Conservation (phyloP, 2,329 filamentous ascomycete genomes). For the Exserohilum turcica region DNA sequence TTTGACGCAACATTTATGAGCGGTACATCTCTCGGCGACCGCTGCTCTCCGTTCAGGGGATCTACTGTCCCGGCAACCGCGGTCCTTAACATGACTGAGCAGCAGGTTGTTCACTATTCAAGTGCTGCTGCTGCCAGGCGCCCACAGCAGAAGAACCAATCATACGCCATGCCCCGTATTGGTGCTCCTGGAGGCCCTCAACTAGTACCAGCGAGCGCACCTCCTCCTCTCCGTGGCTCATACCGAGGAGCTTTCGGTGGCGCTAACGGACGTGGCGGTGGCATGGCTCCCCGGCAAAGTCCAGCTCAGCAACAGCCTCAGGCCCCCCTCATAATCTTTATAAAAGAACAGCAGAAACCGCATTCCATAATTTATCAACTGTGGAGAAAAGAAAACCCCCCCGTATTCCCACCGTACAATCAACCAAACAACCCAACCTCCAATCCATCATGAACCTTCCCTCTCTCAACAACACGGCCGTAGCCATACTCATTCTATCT, state of each 20-base stretch:
- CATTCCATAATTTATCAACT: conserved; percentile 50
- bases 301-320: conserved; percentile 31
- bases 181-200: conserved; percentile 66
- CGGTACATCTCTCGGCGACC: conserved; percentile 86
- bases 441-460: background rate
- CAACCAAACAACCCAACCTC: background rate
- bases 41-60: conserved; percentile 90
- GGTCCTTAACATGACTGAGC: conserved; percentile 83
- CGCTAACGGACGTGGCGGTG: conserved; percentile 50
- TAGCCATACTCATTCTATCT: background rate
- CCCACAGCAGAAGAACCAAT: conserved; percentile 53
- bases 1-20: conserved; percentile 98
- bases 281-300: conserved; percentile 41
- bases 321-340: too few relatives aligned
- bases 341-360: conserved; percentile 44
- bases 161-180: conserved; percentile 60
- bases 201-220: conserved; percentile 60
- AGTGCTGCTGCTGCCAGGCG: conserved; percentile 62
- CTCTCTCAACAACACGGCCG: background rate
- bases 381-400: too few relatives aligned
- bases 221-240: conserved; percentile 62
- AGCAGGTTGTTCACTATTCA: conserved; percentile 75
- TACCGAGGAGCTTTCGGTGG: conserved; percentile 63
- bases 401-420: background rate
- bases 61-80: conserved; percentile 88